Evolutionary conservation across 1,139 yeast species (phyloP), one percentile per base, ranked within the genome.

Genomic region (Zygoascus meyerae): DNA sequence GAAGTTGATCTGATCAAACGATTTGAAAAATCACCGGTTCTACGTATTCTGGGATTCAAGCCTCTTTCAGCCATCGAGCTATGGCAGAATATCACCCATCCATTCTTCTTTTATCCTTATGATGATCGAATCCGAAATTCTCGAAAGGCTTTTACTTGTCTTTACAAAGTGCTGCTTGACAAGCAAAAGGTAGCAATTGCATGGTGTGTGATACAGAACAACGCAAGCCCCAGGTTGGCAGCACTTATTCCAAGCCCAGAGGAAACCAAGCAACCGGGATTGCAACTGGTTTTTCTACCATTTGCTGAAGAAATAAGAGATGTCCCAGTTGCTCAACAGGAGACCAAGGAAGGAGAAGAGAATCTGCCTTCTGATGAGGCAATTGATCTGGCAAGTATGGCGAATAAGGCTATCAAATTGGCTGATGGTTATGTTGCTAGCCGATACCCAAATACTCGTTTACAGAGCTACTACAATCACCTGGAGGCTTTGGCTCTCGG

Each of bases 401-500:
- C 79, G 11, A 56, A 78, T 28, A 65, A 65, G 32, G 67, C 65
- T 30, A 67, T 79, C 46, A 67, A 66, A 16, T 63, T 76, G 59
- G 66, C 64, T 17, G 60, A 64, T 12, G 75, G 77, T 0, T 86
- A 81, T 57, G 63, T 67, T n/a, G 89, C 94, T 0, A 61, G 64
- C 6, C 74, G 78, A 5, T 81, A 70, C 56, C 75, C 74, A 10
- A 87, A 85, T 60, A 95, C 95, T 0, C 67, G 75, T 1, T 64
- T 89, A 38, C 80, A 79, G 49, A 81, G 79, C 70, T 84, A 81
- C 57, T 83, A 79, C 62, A 74, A 77, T 50, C 68, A 81, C 0
- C 64, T 87, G 21, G 81, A 82, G 57, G 83, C 85, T 48, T 78
- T 79, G 51, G 72, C 86, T 14, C 66, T 89, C 42, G 90, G 84